Conservation (phyloP, 2,329 filamentous ascomycete genomes). For the Microcyclosporella mali region DNA sequence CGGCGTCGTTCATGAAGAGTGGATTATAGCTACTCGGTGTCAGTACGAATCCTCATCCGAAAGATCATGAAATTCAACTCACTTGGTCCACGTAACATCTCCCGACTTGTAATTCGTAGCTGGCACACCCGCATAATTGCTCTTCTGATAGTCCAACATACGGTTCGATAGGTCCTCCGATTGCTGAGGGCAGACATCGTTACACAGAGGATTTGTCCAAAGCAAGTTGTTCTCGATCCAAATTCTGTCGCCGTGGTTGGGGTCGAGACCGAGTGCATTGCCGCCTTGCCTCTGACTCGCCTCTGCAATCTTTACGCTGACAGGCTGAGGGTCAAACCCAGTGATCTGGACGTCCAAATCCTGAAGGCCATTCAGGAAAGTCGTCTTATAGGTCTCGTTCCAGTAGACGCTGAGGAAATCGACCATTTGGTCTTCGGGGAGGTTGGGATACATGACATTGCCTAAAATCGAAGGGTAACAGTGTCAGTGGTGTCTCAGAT, state of each 20-base stretch:
- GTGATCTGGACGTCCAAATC: conserved; percentile 16
- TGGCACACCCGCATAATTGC: conserved; percentile 7
- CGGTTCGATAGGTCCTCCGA: conserved; percentile 7
- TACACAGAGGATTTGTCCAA: conserved; percentile 15
- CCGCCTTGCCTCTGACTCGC: conserved; percentile 15
- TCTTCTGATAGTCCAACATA: conserved; percentile 10
- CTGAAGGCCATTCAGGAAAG: conserved; percentile 9
- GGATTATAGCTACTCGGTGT: conserved; percentile 12
- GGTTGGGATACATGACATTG: conserved; percentile 13
- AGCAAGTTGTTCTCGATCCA: conserved; percentile 19
- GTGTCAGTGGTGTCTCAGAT: no score
- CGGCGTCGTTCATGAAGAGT: conserved; percentile 22
- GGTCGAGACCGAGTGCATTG: conserved; percentile 15
- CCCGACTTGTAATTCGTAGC: conserved; percentile 18
- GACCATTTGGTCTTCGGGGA: conserved; percentile 15
- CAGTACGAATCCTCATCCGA: neutral
- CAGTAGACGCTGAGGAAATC: conserved; percentile 11
- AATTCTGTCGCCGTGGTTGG: conserved; percentile 14
- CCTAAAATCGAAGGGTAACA: no score
- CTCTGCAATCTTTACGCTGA: conserved; percentile 11
- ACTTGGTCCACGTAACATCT: neutral
- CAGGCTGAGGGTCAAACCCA: conserved; percentile 16
- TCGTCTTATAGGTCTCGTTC: conserved; percentile 8
- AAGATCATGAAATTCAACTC: no score
- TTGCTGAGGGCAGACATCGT: conserved; percentile 13